Evolutionary conservation across 1,284 basidiomycete genomes (phyloP).

Genomic region (Lignosus rhinocerotis): DNA sequence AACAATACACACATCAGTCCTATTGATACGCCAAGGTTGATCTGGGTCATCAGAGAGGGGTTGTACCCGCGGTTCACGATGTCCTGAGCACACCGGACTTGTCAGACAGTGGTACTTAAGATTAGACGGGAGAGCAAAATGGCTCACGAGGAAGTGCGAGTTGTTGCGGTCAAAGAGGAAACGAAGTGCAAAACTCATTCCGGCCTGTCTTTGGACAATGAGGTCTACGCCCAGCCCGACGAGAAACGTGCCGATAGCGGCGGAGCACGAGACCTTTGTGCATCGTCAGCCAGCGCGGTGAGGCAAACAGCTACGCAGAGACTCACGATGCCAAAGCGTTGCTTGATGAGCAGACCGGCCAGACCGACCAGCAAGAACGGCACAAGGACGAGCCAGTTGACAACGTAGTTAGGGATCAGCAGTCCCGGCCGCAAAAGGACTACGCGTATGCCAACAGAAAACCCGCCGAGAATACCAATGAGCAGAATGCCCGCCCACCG

Average conservation of each 20-base stretch:
- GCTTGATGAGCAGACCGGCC: conserved; percentile 42
- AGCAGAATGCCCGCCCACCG: conserved; percentile 45
- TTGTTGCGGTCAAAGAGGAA: conserved; percentile 63
- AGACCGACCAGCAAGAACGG: conserved; percentile 44
- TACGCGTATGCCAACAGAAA: conserved; percentile 58
- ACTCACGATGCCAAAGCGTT: conserved; percentile 56
- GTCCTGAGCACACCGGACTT: conserved; percentile 36
- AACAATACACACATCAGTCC: conserved; percentile 23
- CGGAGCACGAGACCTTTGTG: conserved; percentile 41
- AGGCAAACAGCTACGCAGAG: not conserved
- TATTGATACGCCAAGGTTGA: conserved; percentile 49
- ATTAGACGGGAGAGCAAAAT: not conserved
- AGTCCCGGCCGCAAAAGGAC: conserved; percentile 50
- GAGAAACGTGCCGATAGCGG: conserved; percentile 62
- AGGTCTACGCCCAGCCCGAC: conserved; percentile 56
- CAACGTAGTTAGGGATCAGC: conserved; percentile 42
- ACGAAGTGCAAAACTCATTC: conserved; percentile 62
- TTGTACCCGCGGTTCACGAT: conserved; percentile 45
- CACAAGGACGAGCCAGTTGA: conserved; percentile 55
- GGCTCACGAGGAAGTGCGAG: conserved; percentile 54
- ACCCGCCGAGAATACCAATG: conserved; percentile 52
- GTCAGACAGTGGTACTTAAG: not conserved
- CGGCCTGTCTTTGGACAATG: conserved; percentile 53
- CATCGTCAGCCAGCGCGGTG: conserved; percentile 37
- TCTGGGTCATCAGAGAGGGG: conserved; percentile 44